These are phyloP conservation scores for Verticillium klebahnii DNA, from an alignment of 2,329 filamentous ascomycete genomes.

Conservation along the genomic window DNA sequence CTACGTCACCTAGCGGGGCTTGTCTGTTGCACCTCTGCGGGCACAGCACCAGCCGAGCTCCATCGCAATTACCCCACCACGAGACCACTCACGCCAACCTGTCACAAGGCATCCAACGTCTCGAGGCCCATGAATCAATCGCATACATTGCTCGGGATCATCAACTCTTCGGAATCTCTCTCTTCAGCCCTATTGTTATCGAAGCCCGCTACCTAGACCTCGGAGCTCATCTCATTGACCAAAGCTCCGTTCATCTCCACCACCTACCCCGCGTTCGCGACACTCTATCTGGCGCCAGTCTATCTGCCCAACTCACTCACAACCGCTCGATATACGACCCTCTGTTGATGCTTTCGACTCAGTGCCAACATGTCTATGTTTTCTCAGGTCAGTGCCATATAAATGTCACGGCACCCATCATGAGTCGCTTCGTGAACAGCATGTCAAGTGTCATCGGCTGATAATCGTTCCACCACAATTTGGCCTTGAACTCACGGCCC, in stretches of 20 bases:
- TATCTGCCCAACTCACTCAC: background rate
- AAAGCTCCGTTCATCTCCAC: background rate
- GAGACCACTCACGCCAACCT: background rate
- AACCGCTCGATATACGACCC: background rate
- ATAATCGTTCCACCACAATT: background rate
- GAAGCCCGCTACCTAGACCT: background rate
- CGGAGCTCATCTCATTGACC: background rate
- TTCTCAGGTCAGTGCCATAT: slow-evolving; percentile 1
- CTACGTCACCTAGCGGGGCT: background rate
- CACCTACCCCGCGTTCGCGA: background rate
- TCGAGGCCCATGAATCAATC: background rate
- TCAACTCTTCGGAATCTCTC: background rate
- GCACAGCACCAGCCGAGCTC: background rate
- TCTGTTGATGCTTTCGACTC: background rate
- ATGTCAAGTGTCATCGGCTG: background rate
- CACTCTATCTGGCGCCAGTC: background rate
- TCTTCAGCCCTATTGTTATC: background rate
- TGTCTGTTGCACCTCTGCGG: background rate
- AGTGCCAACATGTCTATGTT: slow-evolving; percentile 1
- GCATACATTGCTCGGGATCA: background rate
- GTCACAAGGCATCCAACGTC: background rate
- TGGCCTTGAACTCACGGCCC: background rate
- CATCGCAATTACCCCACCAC: background rate
- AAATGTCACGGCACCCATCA: background rate
- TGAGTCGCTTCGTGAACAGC: background rate